A percentile compares a stretch with the other conserved stretches of the same genome.
Conservation (phyloP, 495 filamentous ascomycete species). For the Chaetomidium leptoderma region DNA sequence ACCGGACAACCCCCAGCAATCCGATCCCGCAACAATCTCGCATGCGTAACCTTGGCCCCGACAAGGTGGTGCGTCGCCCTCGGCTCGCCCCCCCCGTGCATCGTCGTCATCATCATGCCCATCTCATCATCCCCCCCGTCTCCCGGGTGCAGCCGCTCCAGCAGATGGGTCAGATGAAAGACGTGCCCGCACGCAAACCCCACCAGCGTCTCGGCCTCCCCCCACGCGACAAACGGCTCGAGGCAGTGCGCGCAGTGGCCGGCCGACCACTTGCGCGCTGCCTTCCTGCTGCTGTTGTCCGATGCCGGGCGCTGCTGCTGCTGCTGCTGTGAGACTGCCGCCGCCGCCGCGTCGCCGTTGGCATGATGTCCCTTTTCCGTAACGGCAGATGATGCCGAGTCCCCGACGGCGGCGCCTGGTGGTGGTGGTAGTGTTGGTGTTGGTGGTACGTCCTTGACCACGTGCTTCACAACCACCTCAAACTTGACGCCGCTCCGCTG, state of each 20-base stretch:
- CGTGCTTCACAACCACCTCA: too few species aligned
- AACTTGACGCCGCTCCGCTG: slow-evolving; percentile 84
- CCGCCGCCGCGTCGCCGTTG: slow-evolving; percentile 23
- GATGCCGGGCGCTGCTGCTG: background rate
- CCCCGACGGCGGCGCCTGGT: background rate
- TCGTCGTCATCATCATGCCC: too few species aligned
- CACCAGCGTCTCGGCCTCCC: slow-evolving; percentile 75
- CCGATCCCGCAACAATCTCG: slow-evolving; percentile 67
- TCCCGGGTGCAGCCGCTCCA: slow-evolving; percentile 45
- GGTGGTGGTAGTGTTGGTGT: background rate
- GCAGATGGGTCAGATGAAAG: slow-evolving; percentile 81
- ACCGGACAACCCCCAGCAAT: slow-evolving; percentile 68
- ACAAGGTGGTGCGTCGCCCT: slow-evolving; percentile 45
- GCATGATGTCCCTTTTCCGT: slow-evolving; percentile 9
- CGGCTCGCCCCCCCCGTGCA: slow-evolving; percentile 17
- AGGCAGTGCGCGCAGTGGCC: slow-evolving; percentile 63
- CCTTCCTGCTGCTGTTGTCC: background rate
- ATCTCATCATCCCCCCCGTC: slow-evolving; percentile 28
- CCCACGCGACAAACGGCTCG: slow-evolving; percentile 52
- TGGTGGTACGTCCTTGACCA: slow-evolving; percentile 19
- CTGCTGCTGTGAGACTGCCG: too few species aligned
- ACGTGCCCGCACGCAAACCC: slow-evolving; percentile 90
- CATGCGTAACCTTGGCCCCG: slow-evolving; percentile 84
- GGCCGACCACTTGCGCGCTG: slow-evolving; percentile 32
- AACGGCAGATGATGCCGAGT: background rate